Evolutionary conservation across 148 eudicot species (phyloP).

Genomic region (Mesembryanthemum crystallinum): DNA sequence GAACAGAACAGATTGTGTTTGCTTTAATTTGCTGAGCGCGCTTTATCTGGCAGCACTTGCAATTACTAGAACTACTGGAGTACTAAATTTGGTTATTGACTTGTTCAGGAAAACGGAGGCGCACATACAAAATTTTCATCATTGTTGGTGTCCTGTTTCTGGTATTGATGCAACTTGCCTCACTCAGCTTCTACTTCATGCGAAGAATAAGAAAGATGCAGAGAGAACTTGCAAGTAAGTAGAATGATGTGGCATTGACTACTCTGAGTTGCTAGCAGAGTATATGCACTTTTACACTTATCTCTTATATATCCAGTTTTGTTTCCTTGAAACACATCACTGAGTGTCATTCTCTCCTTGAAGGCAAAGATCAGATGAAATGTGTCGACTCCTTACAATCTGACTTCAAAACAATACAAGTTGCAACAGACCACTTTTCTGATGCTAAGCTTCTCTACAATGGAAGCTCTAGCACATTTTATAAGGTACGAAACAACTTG

Average conservation of each 20-base stretch:
- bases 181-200: not conserved
- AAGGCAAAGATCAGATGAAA: not conserved
- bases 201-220: not conserved
- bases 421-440: not conserved
- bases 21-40: too few species aligned
- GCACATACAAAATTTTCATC: not conserved
- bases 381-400: slow-evolving; percentile 1
- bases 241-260: not conserved
- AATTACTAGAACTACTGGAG: not conserved
- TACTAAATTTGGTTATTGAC: not conserved
- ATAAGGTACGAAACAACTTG: not conserved
- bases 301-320: not conserved
- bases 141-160: not conserved
- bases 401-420: not conserved
- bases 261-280: not conserved
- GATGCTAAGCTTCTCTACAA: not conserved
- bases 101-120: not conserved
- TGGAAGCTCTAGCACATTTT: not conserved
- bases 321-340: too few species aligned
- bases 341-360: not conserved
- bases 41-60: too few species aligned
- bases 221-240: not conserved
- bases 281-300: not conserved
- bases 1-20: too few species aligned
- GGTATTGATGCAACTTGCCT: not conserved